Evolutionary conservation across 768 basidiomycete genomes (phyloP).

Genomic region (Hortiboletus campestris): DNA sequence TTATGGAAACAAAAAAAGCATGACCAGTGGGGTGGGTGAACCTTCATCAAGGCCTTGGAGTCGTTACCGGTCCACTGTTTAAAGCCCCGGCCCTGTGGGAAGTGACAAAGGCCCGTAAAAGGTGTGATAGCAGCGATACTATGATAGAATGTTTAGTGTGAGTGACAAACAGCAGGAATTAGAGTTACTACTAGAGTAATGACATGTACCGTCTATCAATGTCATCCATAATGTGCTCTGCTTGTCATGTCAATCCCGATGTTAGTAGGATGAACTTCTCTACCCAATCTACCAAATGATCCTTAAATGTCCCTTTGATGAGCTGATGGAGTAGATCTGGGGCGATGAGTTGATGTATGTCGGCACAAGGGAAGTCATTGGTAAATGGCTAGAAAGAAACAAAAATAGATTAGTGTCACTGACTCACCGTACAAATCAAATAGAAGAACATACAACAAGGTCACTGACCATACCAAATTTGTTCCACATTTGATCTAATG

Average conservation of each 20-base stretch:
- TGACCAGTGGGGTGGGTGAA: no score
- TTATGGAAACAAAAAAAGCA: neutral
- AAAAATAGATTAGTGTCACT: slow-evolving; percentile 2
- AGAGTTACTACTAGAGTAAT: no score
- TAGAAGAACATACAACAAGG: slow-evolving; percentile 20
- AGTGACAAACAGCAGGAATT: no score
- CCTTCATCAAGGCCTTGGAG: slow-evolving; percentile 41
- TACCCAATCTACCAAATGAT: no score
- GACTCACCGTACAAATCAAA: neutral
- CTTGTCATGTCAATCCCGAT: no score
- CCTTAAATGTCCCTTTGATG: no score
- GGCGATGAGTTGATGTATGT: no score
- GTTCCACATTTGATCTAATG: slow-evolving; percentile 23
- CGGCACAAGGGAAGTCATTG: no score
- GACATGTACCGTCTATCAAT: no score
- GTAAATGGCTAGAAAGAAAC: neutral
- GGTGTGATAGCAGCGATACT: slow-evolving; percentile 30
- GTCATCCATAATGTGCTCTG: no score
- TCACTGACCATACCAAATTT: slow-evolving; percentile 26
- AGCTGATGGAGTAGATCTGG: no score
- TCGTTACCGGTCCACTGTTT: slow-evolving; percentile 41
- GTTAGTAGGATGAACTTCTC: no score
- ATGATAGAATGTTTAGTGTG: neutral
- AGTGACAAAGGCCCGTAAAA: slow-evolving; percentile 29
- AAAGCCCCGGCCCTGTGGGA: slow-evolving; percentile 32